Evolutionary conservation across 129 eudicot genomes (phyloP).

Genomic region (Deinandra increscens): DNA sequence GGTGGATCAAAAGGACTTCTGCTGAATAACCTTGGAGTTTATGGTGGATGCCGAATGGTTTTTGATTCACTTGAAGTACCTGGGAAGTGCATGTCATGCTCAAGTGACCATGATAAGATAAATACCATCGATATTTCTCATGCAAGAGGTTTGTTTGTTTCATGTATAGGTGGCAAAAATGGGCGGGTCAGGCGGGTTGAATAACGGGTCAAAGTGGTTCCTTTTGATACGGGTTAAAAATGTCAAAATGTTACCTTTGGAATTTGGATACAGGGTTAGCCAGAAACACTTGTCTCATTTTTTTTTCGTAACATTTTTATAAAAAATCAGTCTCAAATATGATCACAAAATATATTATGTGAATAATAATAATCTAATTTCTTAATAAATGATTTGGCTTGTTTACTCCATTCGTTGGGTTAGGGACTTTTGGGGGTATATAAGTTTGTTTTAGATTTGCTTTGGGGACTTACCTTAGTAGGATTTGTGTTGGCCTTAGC

Average conservation of each 20-base stretch:
- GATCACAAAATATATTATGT: not conserved
- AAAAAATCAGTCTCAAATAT: not conserved
- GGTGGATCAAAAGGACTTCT: slow-evolving; percentile 75
- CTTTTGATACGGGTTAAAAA: not conserved
- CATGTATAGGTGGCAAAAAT: not conserved
- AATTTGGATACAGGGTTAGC: not conserved
- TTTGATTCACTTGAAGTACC: slow-evolving; percentile 95
- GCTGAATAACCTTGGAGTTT: slow-evolving; percentile 65
- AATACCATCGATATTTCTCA: slow-evolving; percentile 49
- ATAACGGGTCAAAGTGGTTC: not conserved
- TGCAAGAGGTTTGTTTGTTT: slow-evolving; percentile 48
- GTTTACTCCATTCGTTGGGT: too few species aligned
- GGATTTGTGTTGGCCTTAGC: too few species aligned
- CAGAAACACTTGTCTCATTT: not conserved
- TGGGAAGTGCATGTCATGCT: slow-evolving; percentile 51
- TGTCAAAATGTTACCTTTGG: not conserved
- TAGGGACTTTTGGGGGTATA: too few species aligned
- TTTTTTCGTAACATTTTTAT: too few species aligned
- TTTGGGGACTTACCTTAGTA: too few species aligned
- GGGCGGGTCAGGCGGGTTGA: not conserved
- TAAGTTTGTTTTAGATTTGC: too few species aligned
- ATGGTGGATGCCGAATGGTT: slow-evolving; percentile 66
- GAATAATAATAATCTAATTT: not conserved
- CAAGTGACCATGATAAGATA: slow-evolving; percentile 26
- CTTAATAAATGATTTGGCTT: not conserved